Conservation (phyloP, 2,329 filamentous ascomycete genomes). For the Hymenoscyphus linearis region DNA sequence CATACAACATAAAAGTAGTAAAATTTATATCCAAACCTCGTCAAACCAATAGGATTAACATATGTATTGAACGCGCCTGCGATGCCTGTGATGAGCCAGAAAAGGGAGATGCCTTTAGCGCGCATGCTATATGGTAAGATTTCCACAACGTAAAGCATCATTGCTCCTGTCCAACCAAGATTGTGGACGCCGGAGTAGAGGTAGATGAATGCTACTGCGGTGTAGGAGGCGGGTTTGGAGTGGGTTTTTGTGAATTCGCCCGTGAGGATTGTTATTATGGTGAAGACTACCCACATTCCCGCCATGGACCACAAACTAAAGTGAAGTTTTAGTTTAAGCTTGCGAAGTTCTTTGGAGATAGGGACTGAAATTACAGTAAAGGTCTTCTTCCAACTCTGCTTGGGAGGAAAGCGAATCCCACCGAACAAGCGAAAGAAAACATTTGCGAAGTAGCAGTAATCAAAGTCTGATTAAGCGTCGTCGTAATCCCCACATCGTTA, state of each 20-base stretch:
- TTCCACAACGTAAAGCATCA: slow-evolving; percentile 39
- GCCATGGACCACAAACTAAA: slow-evolving; percentile 11
- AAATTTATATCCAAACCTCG: slow-evolving; percentile 34
- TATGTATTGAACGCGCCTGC: slow-evolving; percentile 34
- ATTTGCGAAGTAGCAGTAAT: slow-evolving; percentile 28
- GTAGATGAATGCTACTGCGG: slow-evolving; percentile 36
- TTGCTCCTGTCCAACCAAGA: slow-evolving; percentile 49
- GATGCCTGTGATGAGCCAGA: slow-evolving; percentile 36
- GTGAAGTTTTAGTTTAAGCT: slow-evolving; percentile 4
- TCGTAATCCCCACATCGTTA: slow-evolving; percentile 18
- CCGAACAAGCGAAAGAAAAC: slow-evolving; percentile 35
- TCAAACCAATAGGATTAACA: slow-evolving; percentile 42
- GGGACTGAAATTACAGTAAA: not conserved
- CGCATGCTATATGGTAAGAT: slow-evolving; percentile 37
- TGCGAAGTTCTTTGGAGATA: no score
- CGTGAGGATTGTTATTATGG: slow-evolving; percentile 21
- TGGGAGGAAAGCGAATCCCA: slow-evolving; percentile 43
- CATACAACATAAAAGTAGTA: slow-evolving; percentile 42
- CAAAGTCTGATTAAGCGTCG: slow-evolving; percentile 18
- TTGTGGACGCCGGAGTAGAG: slow-evolving; percentile 43
- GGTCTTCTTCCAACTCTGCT: slow-evolving; percentile 21
- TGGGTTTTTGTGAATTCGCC: slow-evolving; percentile 16
- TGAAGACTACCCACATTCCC: slow-evolving; percentile 33
- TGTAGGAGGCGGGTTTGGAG: slow-evolving; percentile 26
- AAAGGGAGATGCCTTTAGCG: slow-evolving; percentile 36